phyloP scores from a whole-genome alignment of 495 filamentous ascomycete species.

The Neurospora tetraspora region DNA sequence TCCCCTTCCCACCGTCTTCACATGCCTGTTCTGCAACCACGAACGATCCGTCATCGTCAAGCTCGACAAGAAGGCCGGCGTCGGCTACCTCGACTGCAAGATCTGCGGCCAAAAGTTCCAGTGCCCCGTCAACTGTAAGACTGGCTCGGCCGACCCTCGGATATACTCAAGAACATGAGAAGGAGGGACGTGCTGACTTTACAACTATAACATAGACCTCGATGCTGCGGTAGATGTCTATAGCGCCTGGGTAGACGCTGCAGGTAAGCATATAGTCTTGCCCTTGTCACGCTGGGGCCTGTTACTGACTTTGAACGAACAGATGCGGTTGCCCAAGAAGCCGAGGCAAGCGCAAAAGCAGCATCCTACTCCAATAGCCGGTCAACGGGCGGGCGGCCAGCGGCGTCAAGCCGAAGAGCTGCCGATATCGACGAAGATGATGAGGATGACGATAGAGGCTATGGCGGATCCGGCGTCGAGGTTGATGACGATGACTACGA shows the following conservation, averaged over 20 bases:
- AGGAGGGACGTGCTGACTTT: neutral
- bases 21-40: conserved; percentile 98
- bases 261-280: conserved; percentile 48
- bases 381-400: conserved; percentile 7
- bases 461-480: conserved; percentile 33
- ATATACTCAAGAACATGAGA: neutral
- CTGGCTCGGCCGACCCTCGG: neutral
- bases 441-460: conserved; percentile 34
- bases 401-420: conserved; percentile 13
- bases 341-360: conserved; percentile 7
- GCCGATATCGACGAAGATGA: conserved; percentile 35
- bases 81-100: conserved; percentile 80
- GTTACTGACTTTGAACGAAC: conserved; percentile 10
- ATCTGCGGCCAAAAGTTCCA: conserved; percentile 90
- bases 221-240: conserved; percentile 90
- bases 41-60: conserved; percentile 83
- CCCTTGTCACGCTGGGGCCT: conserved; percentile 16
- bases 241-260: conserved; percentile 96
- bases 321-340: conserved; percentile 37
- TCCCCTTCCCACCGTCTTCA: conserved; percentile 76
- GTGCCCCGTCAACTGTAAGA: conserved; percentile 81
- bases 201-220: conserved; percentile 47
- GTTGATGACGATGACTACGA: conserved; percentile 36
- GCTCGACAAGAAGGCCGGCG: conserved; percentile 80
- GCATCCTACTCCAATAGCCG: neutral